Evolutionary conservation across 768 basidiomycete genomes (phyloP).

Genomic region (Auricularia cornea): DNA sequence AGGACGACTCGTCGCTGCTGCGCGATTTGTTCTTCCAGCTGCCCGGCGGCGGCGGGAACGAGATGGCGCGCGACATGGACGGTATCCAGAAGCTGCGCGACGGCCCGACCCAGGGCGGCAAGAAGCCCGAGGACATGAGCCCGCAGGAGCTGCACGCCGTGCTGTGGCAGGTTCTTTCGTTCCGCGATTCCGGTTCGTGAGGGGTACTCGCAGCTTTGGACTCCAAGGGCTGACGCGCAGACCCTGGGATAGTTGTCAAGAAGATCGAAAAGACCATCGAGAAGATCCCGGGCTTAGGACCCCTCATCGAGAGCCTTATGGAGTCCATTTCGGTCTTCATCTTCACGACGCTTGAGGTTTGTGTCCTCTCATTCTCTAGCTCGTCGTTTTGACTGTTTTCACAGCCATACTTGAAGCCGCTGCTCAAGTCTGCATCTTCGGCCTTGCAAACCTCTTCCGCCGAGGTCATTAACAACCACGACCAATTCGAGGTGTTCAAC

Average conservation of each 20-base stretch:
- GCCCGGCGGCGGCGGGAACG: constrained; percentile 51
- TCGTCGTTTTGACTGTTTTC: no score
- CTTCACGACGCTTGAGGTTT: constrained; percentile 76
- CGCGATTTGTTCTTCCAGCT: constrained; percentile 53
- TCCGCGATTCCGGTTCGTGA: constrained; percentile 64
- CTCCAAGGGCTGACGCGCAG: background rate
- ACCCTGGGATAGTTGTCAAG: constrained; percentile 48
- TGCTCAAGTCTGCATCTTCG: constrained; percentile 60
- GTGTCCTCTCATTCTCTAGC: constrained; percentile 5
- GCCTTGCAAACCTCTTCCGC: constrained; percentile 56
- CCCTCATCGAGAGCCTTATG: constrained; percentile 69
- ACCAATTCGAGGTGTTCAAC: constrained; percentile 83
- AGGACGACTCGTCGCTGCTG: constrained; percentile 27
- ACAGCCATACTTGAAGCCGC: constrained; percentile 75
- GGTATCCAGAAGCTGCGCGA: constrained; percentile 61
- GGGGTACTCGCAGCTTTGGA: background rate
- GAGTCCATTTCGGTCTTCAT: constrained; percentile 75
- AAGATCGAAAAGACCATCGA: constrained; percentile 74
- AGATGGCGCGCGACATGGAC: constrained; percentile 70
- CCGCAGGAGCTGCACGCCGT: constrained; percentile 81
- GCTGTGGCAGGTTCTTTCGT: constrained; percentile 79
- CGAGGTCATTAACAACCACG: constrained; percentile 70
- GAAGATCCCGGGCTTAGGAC: constrained; percentile 71
- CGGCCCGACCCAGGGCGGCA: constrained; percentile 44
- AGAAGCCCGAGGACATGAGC: constrained; percentile 70